Conservation (phyloP, 2,329 filamentous ascomycete species). For the Nannizziopsis barbatae region DNA sequence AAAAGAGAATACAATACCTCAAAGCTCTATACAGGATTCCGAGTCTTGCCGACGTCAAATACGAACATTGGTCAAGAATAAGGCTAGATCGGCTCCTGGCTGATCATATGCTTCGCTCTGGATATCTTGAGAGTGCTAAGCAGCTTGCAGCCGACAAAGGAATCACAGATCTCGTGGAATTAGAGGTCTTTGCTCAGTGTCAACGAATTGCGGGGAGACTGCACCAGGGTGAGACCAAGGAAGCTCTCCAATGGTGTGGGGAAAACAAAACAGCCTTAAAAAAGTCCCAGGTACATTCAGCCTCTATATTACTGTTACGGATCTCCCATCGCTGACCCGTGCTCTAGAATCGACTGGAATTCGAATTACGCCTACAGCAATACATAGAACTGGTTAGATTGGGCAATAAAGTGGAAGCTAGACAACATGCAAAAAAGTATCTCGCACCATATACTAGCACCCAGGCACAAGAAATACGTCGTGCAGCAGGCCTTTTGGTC, state of each 20-base stretch:
- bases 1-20: conserved; percentile 67
- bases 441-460: conserved; percentile 58
- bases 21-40: conserved; percentile 69
- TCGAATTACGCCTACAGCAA: conserved; percentile 85
- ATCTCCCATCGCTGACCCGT: background rate
- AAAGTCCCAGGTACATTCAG: conserved; percentile 59
- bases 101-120: conserved; percentile 81
- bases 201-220: conserved; percentile 66
- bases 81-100: conserved; percentile 75
- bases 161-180: conserved; percentile 73
- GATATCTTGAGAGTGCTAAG: conserved; percentile 66
- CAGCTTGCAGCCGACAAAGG: conserved; percentile 62
- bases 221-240: conserved; percentile 56
- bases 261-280: conserved; percentile 89
- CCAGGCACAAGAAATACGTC: conserved; percentile 56
- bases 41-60: conserved; percentile 79
- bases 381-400: conserved; percentile 81
- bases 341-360: conserved; percentile 66
- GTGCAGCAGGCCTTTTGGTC: conserved; percentile 70
- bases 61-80: conserved; percentile 77
- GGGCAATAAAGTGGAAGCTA: conserved; percentile 57
- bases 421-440: conserved; percentile 70
- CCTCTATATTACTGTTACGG: background rate
- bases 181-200: conserved; percentile 77
- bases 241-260: conserved; percentile 78